Evolutionary conservation across 2,329 filamentous ascomycete genomes (phyloP).

Genomic region (Monosporascus cannonballus): DNA sequence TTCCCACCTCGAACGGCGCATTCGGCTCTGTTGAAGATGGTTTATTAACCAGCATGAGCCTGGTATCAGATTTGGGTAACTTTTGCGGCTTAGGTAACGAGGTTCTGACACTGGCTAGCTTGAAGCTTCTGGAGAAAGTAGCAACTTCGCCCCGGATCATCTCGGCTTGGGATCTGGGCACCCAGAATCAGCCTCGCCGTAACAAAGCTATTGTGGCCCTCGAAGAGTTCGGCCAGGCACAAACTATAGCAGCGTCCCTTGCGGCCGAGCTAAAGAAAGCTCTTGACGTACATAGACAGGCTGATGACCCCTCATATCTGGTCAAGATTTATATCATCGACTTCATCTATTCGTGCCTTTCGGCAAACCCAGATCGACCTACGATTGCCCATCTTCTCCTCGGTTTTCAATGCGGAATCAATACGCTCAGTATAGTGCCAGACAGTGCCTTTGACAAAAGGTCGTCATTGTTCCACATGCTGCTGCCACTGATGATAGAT

Average conservation of each 20-base stretch:
- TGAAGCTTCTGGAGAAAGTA: constrained; percentile 79
- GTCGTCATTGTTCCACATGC: constrained; percentile 75
- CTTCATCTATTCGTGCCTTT: constrained; percentile 76
- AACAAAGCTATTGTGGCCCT: constrained; percentile 87
- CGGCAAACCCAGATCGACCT: constrained; percentile 67
- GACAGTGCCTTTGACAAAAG: constrained; percentile 65
- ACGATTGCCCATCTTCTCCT: constrained; percentile 87
- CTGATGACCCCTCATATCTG: constrained; percentile 65
- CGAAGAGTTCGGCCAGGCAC: constrained; percentile 72
- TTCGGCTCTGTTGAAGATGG: constrained; percentile 91
- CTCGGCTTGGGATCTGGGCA: constrained; percentile 58
- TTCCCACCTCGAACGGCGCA: constrained; percentile 53
- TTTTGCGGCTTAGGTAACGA: constrained; percentile 84
- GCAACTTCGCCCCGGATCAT: constrained; percentile 78
- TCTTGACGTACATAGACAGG: constrained; percentile 68
- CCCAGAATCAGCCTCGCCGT: constrained; percentile 57
- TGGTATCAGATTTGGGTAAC: constrained; percentile 77
- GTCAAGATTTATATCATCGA: constrained; percentile 82
- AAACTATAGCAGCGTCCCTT: constrained; percentile 71
- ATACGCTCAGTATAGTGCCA: constrained; percentile 60
- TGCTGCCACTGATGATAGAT: constrained; percentile 65
- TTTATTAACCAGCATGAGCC: constrained; percentile 69
- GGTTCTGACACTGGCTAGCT: constrained; percentile 70
- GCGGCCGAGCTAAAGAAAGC: constrained; percentile 60
- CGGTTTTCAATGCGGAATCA: constrained; percentile 74